Base-by-base conservation (phyloP, 2,329 filamentous ascomycete genomes). In the Cordyceps pruinosa region DNA sequence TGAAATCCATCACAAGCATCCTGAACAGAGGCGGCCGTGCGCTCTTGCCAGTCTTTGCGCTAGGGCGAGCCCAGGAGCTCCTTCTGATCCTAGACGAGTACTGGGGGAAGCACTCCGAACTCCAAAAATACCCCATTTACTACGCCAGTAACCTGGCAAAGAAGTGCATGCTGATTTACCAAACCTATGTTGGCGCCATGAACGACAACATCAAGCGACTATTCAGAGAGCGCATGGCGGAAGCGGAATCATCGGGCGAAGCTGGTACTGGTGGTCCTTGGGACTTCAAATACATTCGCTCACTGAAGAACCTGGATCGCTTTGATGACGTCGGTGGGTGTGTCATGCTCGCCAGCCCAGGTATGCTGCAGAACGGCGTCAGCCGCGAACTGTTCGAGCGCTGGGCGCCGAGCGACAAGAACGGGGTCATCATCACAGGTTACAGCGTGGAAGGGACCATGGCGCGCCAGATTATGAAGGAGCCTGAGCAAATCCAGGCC, bases 371-470 rank as follows among this genome's bases (percentile, higher is more conserved):
- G 69, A 97, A 93, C 58, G 94, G 94, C 51, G 93, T 96, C 19
- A 96, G 91, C 66, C 82, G 94, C 69, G 90, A 97, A 69, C 77
- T 99, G 10, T 81, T 99, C 5, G 94, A 99, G 75, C 78, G 93
- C 65, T 99, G 94, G 94, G 93, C 93, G 1, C 94, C 94, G 0
- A 96, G 90, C 72, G 88, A 94, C 61, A 92, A 94, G 71, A 99
- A 99, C 67, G 94, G 93, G n/a, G 90, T 99, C 44, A 89, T 99
- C 65, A 96, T 99, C 71, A 99, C 94, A 0, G 94, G 94, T 69
- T 99, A 99, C 75, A 97, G 91, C 60, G 93, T 99, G 8, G 94
- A 99, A 72, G 94, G 94, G 6, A 99, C 94, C 1, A 97, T 99
- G 93, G 94, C 91, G 4, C 93, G 96, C 72, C 86, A 94, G 65